Base-by-base conservation (phyloP, 495 filamentous ascomycete species). In the Lentithecium fluviatile region DNA sequence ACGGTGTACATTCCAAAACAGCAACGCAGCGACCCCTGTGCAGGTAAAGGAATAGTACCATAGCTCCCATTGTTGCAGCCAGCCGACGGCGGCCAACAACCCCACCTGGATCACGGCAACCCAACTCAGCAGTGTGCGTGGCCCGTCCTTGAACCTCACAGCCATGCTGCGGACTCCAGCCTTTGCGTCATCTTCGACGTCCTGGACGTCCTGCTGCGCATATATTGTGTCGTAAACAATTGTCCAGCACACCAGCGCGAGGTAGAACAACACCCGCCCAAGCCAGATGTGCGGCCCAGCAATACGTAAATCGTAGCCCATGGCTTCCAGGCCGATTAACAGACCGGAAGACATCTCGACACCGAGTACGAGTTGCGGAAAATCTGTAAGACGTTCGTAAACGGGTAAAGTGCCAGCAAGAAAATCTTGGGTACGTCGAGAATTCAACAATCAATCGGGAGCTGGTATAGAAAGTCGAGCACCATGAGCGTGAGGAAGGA, bases 181-280 rank as follows among this genome's bases (percentile, higher is more conserved):
- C 36, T 74, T 71, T 19, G 69, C 53, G 56, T 82, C 79, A 46
- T 79, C 76, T 15, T 61, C 57, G 8, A 73, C 13, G 63, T 80
- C 78, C 57, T 79, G 77, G 58, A n/a, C n/a, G n/a, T n/a, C n/a
- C n/a, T n/a, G n/a, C n/a, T 77, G 72, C 1, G 78, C 77, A 56
- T 80, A 80, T 20, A 80, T 68, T 1, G 73, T 79, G 58, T 80
- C 79, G 64, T 76, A 80, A 7, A 73, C 71, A 6, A 77, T 68
- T 0, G 75, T 77, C 77, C 77, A 80, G 7, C 74, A 17, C 7
- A 76, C 55, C 24, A 62, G 68, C 0, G 71, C 62, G 36, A 26
- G 10, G 17, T 4, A 43, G 20, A 56, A 17, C 10, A 43, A 17
- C 1, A 19, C 4, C 10, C 29, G 50, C n/a, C 12, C 6, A 5